Percentiles rank a stretch among this genome's conserved stretches.
Conservation (phyloP, 768 basidiomycete genomes). For the Mycena galopus region DNA sequence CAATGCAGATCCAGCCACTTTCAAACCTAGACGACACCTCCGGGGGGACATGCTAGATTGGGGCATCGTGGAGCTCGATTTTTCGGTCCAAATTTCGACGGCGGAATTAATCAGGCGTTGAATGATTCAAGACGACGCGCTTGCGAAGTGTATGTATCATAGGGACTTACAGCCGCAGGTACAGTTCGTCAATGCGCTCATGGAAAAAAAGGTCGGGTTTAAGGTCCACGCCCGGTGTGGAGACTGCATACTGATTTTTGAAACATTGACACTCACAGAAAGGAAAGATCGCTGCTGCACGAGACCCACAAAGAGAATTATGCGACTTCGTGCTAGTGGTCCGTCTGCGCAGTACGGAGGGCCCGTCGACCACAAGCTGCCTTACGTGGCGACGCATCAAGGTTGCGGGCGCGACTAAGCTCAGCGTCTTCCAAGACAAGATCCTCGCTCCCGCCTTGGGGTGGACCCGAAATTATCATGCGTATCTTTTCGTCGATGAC, state of each 20-base stretch:
- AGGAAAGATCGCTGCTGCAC: slow-evolving; percentile 13
- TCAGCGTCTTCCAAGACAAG: slow-evolving; percentile 52
- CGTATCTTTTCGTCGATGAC: slow-evolving; percentile 20
- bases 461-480: slow-evolving; percentile 40
- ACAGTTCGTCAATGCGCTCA: slow-evolving; percentile 19
- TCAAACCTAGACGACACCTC: slow-evolving; percentile 20
- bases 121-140: neutral
- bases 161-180: slow-evolving; percentile 12
- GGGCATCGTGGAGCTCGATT: slow-evolving; percentile 25
- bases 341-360: slow-evolving; percentile 17
- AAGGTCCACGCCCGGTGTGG: too few species aligned
- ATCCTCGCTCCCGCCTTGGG: slow-evolving; percentile 50
- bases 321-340: slow-evolving; percentile 19
- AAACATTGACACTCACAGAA: neutral
- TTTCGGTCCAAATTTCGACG: neutral
- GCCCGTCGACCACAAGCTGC: neutral
- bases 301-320: slow-evolving; percentile 21
- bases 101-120: neutral
- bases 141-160: slow-evolving; percentile 22
- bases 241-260: neutral
- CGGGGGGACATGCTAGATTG: slow-evolving; percentile 22
- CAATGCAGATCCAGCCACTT: slow-evolving; percentile 20
- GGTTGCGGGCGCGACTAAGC: slow-evolving; percentile 49
- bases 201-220: slow-evolving; percentile 25
- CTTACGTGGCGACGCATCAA: slow-evolving; percentile 46